A percentile compares a stretch with the other conserved stretches of the same genome.
These are phyloP conservation scores for Fusarium nelsonii DNA, from an alignment of 2,329 filamentous ascomycete genomes.

Conservation along the genomic window DNA sequence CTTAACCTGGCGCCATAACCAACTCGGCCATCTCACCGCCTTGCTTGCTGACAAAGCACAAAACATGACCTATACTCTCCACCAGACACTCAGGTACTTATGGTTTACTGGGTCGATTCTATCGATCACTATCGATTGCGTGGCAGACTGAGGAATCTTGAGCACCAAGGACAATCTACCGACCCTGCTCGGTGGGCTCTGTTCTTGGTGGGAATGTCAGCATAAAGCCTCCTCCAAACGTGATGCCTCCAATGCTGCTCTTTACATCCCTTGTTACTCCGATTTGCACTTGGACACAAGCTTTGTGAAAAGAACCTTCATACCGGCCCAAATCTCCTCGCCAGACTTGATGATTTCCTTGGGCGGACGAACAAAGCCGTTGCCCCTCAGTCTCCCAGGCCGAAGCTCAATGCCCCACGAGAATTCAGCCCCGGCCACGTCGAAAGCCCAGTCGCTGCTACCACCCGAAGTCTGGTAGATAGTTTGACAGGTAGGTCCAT, in stretches of 20 bases:
- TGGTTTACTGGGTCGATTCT: neutral
- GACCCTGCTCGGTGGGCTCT: no score
- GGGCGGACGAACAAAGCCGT: conserved; percentile 34
- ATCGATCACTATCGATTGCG: neutral
- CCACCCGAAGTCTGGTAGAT: conserved; percentile 69
- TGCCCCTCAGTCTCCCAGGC: conserved; percentile 46
- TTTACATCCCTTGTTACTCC: neutral
- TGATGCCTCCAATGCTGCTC: rapidly evolving
- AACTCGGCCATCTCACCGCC: conserved; percentile 38
- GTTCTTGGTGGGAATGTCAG: neutral
- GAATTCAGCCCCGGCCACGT: conserved; percentile 58
- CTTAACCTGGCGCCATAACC: conserved; percentile 40
- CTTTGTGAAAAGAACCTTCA: conserved; percentile 53
- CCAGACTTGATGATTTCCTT: conserved; percentile 57
- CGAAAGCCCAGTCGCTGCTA: conserved; percentile 60
- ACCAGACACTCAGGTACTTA: no score
- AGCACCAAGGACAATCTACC: rapidly evolving
- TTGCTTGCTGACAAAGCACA: conserved; percentile 29
- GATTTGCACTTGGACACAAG: neutral
- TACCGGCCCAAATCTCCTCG: conserved; percentile 59
- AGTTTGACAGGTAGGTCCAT: conserved; percentile 69
- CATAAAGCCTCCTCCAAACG: rapidly evolving
- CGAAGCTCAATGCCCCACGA: conserved; percentile 58
- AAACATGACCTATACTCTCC: rapidly evolving
- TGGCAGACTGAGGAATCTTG: neutral